Evolutionary conservation across 179 eudicot genomes (phyloP).

Genomic region (Silene noctiflora): DNA sequence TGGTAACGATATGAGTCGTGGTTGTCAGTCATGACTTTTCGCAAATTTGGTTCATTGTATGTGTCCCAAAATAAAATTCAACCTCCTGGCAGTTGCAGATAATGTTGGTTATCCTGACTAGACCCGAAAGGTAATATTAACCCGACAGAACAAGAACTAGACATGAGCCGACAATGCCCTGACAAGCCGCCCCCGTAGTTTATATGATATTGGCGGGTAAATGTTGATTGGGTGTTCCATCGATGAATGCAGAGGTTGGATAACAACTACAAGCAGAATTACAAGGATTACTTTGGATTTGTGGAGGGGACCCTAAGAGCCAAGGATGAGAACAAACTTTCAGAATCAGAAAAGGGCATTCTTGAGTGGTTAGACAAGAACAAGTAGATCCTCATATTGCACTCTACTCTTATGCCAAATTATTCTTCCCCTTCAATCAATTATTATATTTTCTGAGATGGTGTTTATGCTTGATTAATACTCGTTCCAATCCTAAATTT

Average conservation of each 20-base stretch:
- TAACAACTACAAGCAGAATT: constrained; percentile 76
- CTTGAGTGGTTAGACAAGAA: constrained; percentile 80
- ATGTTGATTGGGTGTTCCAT: background rate
- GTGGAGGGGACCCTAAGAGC: constrained; percentile 60
- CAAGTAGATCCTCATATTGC: constrained; percentile 33
- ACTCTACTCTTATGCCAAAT: background rate
- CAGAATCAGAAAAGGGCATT: constrained; percentile 84
- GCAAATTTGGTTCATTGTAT: too few relatives aligned
- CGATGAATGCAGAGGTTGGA: constrained; percentile 57
- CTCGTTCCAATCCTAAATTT: background rate
- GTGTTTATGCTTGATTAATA: background rate
- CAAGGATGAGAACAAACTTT: constrained; percentile 48
- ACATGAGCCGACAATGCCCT: background rate
- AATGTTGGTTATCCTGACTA: background rate
- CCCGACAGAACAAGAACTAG: background rate
- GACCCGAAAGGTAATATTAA: background rate
- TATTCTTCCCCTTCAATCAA: background rate
- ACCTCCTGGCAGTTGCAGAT: background rate
- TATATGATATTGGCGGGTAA: background rate
- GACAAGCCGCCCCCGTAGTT: too few relatives aligned
- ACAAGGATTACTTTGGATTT: constrained; percentile 81
- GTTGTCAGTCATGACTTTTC: too few relatives aligned
- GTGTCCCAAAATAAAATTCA: background rate
- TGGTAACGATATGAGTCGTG: background rate
- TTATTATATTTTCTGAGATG: background rate